Evolutionary conservation across 371 early-diverging fungal genomes (phyloP).

Genomic region (Fennellomyces sp.): DNA sequence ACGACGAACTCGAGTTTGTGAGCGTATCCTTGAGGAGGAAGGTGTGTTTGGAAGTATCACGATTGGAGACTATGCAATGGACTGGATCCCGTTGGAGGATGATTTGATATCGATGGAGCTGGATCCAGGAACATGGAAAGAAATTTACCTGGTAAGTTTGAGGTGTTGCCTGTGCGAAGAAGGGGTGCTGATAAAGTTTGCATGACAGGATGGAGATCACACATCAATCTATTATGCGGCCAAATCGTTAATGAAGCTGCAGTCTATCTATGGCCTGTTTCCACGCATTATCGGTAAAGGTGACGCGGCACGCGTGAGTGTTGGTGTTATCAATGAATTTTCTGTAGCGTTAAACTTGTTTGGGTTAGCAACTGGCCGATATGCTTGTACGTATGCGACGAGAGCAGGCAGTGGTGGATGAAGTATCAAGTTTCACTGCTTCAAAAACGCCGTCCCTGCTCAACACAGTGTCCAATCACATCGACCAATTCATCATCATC

Average conservation of each 20-base stretch:
- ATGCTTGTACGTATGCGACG: constrained; percentile 82
- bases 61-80: constrained; percentile 87
- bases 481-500: constrained; percentile 89
- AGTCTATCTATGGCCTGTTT: constrained; percentile 84
- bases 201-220: constrained; percentile 78
- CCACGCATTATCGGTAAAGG: constrained; percentile 93
- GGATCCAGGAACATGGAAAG: constrained; percentile 74
- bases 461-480: constrained; percentile 63
- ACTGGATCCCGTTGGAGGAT: constrained; percentile 88
- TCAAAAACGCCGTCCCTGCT: constrained; percentile 40
- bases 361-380: constrained; percentile 68
- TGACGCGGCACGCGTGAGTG: constrained; percentile 69
- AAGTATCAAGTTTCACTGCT: constrained; percentile 44
- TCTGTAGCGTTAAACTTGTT: neutral
- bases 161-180: too few species aligned
- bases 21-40: constrained; percentile 86
- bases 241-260: constrained; percentile 84
- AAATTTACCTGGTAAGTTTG: constrained; percentile 71
- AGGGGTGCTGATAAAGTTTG: neutral
- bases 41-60: constrained; percentile 89
- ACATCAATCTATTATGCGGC: constrained; percentile 81
- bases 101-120: constrained; percentile 91
- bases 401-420: constrained; percentile 70
- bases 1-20: constrained; percentile 83
- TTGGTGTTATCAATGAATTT: neutral